A percentile compares a stretch with the other conserved stretches of the same genome.
Evolutionary conservation across 2,329 filamentous ascomycete genomes (phyloP).

Genomic region (Fusarium veterinarium): DNA sequence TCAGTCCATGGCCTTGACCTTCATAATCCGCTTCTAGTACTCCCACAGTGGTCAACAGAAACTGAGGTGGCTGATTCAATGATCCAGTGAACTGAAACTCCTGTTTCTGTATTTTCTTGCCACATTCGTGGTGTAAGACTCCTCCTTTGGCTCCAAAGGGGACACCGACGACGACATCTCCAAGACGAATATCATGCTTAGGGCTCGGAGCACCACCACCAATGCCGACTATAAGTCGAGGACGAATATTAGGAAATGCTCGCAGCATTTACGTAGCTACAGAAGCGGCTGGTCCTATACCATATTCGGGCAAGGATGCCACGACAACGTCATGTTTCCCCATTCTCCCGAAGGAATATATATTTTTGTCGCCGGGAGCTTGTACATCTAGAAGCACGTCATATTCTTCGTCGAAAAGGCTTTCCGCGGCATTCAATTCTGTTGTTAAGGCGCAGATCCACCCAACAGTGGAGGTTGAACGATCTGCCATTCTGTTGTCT

Average conservation of each 20-base stretch:
- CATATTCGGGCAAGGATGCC: not conserved
- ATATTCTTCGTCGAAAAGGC: not conserved
- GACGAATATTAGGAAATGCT: not conserved
- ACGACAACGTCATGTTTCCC: not conserved
- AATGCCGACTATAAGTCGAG: not conserved
- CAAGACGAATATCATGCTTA: not conserved
- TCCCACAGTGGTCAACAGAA: not conserved
- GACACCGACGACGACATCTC: not conserved
- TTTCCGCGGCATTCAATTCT: not conserved
- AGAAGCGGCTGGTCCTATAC: not conserved
- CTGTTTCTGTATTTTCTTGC: not conserved
- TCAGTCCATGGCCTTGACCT: not conserved
- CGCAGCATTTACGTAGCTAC: not conserved
- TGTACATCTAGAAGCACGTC: accelerated
- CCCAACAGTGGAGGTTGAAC: not conserved
- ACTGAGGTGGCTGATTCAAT: not conserved
- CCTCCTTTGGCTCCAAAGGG: accelerated
- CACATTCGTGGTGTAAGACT: accelerated
- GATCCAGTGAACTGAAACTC: not conserved
- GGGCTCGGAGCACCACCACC: not conserved
- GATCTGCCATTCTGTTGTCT: not conserved
- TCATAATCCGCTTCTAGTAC: accelerated
- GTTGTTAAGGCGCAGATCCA: not conserved
- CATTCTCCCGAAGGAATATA: not conserved
- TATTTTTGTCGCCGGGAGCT: not conserved